A percentile compares a stretch with the other conserved stretches of the same genome.
These are phyloP conservation scores for Pyrenopolyporus hunteri DNA, from an alignment of 495 filamentous ascomycete species.

Conservation along the genomic window DNA sequence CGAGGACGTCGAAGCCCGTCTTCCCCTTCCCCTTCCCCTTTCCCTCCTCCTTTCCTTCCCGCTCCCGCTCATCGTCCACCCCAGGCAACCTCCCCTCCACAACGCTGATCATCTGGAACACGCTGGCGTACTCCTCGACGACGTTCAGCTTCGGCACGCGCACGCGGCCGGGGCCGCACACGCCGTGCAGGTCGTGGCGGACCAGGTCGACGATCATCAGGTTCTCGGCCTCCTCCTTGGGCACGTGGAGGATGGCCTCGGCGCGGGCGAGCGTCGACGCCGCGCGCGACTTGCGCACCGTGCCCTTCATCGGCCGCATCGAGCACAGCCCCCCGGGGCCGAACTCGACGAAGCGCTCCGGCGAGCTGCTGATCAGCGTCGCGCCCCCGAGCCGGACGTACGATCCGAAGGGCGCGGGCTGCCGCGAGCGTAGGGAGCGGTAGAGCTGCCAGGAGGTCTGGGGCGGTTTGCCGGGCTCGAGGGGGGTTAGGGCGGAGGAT, in stretches of 20 bases:
- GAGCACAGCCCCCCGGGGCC: conserved; percentile 61
- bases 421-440: conserved; percentile 68
- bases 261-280: conserved; percentile 68
- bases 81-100: conserved; percentile 71
- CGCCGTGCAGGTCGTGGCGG: conserved; percentile 84
- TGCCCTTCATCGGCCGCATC: conserved; percentile 93
- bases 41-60: no score
- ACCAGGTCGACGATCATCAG: conserved; percentile 98
- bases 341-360: conserved; percentile 89
- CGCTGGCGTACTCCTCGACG: conserved; percentile 87
- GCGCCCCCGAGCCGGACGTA: conserved; percentile 73
- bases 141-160: conserved; percentile 69
- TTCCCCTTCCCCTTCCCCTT: no score
- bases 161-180: conserved; percentile 75
- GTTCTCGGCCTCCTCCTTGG: conserved; percentile 94
- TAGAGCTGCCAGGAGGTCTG: conserved; percentile 71
- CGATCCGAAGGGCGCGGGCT: conserved; percentile 86
- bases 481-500: conserved; percentile 6
- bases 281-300: conserved; percentile 71
- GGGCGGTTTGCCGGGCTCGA: conserved; percentile 15
- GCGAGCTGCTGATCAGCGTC: conserved; percentile 83
- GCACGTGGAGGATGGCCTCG: conserved; percentile 68
- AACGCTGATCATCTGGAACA: conserved; percentile 89
- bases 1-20: conserved; percentile 76
- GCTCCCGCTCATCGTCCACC: conserved; percentile 3